Evolutionary conservation across 2,329 filamentous ascomycete species (phyloP), one percentile per base, ranked within the genome.

Genomic region (Ceratocystis harringtonii): DNA sequence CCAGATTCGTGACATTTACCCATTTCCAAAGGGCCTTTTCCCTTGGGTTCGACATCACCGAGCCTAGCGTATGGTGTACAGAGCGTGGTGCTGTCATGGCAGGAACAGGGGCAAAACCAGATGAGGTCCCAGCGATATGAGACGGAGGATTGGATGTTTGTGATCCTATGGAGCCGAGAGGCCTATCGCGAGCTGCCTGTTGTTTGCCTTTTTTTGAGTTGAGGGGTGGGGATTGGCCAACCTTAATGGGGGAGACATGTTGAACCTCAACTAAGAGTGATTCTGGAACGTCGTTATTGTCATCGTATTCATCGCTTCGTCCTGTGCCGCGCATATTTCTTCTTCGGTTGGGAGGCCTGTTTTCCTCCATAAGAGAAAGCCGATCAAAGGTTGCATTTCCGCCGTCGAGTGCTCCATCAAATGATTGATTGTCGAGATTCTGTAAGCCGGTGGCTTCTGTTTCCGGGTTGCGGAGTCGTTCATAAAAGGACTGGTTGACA

Each of bases 11-110:
- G 66, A 94, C 89, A 71, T 96, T 96, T 65, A 89, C 89, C 89
- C 92, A 96, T 75, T 89, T 83, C 87, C 90, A 96, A 78, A 95
- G 84, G 2, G 92, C 91, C 74, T 86, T 88, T 72, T 92, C 88
- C 74, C 85, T 52, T 4, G 66, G 66, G 28, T 68, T 61, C 30
- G 36, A 60, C n/a, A 43, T 50, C 32, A 43, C 57, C 5, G 66
- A 52, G 10, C 61, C 25, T n/a, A 65, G 10, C 17, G 63, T 50
- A 19, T 28, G 63, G 30, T 50, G 60, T 19, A 65, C 8, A 48
- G 60, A 43, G 17, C 32, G 17, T 2, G 52, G 17, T 15, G 19
- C 30, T 48, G 43, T 19, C 19, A 48, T 32, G 22, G 43, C 5
- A 30, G 25, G 22, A 36, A 19, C 55, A n/a, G 55, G 22, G 25